These are phyloP conservation scores for Phalaenopsis aphrodite DNA, from an alignment of 106 monocot species.

Conservation along the genomic window DNA sequence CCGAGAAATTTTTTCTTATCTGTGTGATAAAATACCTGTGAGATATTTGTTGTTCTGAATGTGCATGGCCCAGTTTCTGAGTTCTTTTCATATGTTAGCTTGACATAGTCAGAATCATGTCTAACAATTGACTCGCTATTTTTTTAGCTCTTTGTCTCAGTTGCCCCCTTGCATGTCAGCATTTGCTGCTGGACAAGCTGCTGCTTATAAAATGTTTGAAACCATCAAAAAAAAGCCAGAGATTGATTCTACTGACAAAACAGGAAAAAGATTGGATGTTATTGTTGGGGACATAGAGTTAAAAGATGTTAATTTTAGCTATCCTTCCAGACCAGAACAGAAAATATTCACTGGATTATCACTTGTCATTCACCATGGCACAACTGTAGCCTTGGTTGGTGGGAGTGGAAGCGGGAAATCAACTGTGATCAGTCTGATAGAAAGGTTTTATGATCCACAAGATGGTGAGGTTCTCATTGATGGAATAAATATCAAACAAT, in stretches of 20 bases:
- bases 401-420: conserved; percentile 54
- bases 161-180: conserved; percentile 41
- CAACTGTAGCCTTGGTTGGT: conserved; percentile 36
- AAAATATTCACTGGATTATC: conserved; percentile 49
- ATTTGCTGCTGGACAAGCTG: conserved; percentile 52
- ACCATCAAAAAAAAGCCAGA: conserved; percentile 58
- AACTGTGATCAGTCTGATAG: conserved; percentile 38
- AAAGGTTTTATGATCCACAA: conserved; percentile 47
- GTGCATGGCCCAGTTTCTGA: too few species aligned
- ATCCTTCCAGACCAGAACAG: conserved; percentile 55
- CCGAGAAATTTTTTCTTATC: too few species aligned
- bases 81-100: too few species aligned
- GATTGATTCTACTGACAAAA: conserved; percentile 40
- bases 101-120: too few species aligned
- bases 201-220: conserved; percentile 66
- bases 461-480: conserved; percentile 38
- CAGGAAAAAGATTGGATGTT: conserved; percentile 30
- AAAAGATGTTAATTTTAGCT: conserved; percentile 48
- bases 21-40: too few species aligned
- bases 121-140: background rate
- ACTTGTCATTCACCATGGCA: conserved; percentile 25
- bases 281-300: conserved; percentile 52
- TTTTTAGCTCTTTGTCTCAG: conserved; percentile 38
- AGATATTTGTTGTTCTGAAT: too few species aligned
- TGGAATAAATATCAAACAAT: conserved; percentile 32